These are phyloP conservation scores for Plasmodium inui DNA, from an alignment of 169 alveolate genomes.

Conservation along the genomic window DNA sequence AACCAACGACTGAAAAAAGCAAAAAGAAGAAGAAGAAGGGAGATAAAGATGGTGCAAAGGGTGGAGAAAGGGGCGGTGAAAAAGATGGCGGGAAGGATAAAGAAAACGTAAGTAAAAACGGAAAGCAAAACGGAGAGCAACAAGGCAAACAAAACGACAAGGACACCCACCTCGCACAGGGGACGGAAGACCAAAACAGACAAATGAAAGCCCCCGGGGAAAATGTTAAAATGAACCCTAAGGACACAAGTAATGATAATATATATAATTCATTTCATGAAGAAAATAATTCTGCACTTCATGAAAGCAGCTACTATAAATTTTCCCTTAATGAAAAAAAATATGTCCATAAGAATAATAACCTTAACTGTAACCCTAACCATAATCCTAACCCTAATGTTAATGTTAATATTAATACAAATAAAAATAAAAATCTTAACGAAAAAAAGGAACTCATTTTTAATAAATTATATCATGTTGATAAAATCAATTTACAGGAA, in stretches of 20 bases:
- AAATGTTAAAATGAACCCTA: slow-evolving; percentile 8
- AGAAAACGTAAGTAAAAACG: too few species aligned
- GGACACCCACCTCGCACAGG: not conserved
- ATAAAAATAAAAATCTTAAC: slow-evolving; percentile 1
- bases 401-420: not conserved
- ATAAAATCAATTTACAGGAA: slow-evolving; percentile 52
- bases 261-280: not conserved
- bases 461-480: slow-evolving; percentile 45
- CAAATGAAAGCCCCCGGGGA: slow-evolving; percentile 12
- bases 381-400: slow-evolving; percentile 8
- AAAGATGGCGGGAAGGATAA: not conserved
- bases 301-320: slow-evolving; percentile 9
- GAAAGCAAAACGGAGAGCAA: not conserved
- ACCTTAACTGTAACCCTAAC: not conserved
- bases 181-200: not conserved
- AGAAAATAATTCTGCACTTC: not conserved
- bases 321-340: not conserved
- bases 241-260: slow-evolving; percentile 52
- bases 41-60: not conserved
- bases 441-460: slow-evolving; percentile 27
- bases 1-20: not conserved
- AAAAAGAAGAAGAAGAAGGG: slow-evolving; percentile 10
- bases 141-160: too few species aligned
- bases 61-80: not conserved
- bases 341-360: not conserved